A percentile compares a stretch with the other conserved stretches of the same genome.
These are phyloP conservation scores for Cymodocea nodosa DNA, from an alignment of 116 monocot species.

Conservation along the genomic window DNA sequence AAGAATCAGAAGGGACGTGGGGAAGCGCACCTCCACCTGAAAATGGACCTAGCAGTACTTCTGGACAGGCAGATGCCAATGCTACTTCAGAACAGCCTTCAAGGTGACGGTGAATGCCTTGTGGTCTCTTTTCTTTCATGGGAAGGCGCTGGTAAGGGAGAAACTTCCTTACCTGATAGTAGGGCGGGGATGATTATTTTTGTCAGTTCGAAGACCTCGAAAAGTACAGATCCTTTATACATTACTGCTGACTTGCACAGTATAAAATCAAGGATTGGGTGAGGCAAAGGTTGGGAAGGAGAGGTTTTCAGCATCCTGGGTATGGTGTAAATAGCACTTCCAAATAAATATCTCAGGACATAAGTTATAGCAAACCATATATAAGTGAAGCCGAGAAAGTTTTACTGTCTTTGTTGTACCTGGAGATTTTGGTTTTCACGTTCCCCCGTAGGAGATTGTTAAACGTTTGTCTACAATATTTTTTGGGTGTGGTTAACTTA, in stretches of 20 bases:
- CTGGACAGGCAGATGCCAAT: not conserved
- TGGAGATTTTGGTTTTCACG: no score
- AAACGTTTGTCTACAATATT: no score
- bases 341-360: no score
- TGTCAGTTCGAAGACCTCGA: not conserved
- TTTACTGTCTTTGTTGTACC: no score
- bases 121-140: not conserved
- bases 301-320: constrained; percentile 8
- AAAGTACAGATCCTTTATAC: not conserved
- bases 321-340: no score
- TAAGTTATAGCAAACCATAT: no score
- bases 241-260: no score
- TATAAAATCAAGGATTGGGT: no score
- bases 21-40: constrained; percentile 39
- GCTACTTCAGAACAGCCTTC: not conserved
- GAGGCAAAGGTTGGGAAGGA: not conserved
- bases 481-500: no score
- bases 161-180: not conserved
- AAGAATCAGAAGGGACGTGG: constrained; percentile 66
- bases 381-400: no score
- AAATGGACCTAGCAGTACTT: constrained; percentile 15
- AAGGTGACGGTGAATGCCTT: constrained; percentile 1
- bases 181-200: not conserved
- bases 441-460: no score
- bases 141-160: no score